A percentile compares a stretch with the other conserved stretches of the same genome.
Evolutionary conservation across 2,329 filamentous ascomycete genomes (phyloP).

Genomic region (Rasamsonia emersonii): DNA sequence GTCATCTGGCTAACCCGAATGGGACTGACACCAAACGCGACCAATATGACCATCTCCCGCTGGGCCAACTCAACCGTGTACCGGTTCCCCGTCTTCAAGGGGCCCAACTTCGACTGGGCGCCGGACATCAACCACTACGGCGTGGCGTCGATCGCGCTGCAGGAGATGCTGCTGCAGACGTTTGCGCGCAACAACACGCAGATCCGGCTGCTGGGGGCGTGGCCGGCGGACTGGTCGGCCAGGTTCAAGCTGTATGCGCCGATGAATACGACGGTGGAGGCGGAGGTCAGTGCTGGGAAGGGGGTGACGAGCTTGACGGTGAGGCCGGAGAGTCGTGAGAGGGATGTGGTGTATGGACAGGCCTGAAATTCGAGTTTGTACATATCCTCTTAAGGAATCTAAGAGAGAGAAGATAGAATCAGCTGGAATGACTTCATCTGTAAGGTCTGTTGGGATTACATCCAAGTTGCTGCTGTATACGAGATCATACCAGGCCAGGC

Average conservation of each 20-base stretch:
- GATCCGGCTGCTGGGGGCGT: conserved; percentile 1
- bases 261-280: neutral
- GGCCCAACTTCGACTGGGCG: conserved; percentile 2
- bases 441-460: no score
- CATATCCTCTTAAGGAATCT: no score
- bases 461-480: no score
- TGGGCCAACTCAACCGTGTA: neutral
- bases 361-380: no score
- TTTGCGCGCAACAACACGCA: conserved; percentile 4
- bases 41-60: neutral
- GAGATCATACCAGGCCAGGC: no score
- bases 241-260: conserved; percentile 2
- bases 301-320: neutral
- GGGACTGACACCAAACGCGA: conserved; percentile 1
- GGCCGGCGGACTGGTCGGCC: conserved; percentile 2
- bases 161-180: conserved; percentile 5
- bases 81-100: conserved; percentile 2
- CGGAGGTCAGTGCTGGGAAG: neutral
- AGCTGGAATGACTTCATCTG: no score
- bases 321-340: neutral
- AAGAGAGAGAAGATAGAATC: no score
- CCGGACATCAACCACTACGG: conserved; percentile 4
- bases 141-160: neutral
- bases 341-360: conserved; percentile 3
- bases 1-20: conserved; percentile 1